A percentile compares a stretch with the other conserved stretches of the same genome.
Evolutionary conservation across 1,139 yeast genomes (phyloP).

Genomic region (Entelexis paramagnoliae): DNA sequence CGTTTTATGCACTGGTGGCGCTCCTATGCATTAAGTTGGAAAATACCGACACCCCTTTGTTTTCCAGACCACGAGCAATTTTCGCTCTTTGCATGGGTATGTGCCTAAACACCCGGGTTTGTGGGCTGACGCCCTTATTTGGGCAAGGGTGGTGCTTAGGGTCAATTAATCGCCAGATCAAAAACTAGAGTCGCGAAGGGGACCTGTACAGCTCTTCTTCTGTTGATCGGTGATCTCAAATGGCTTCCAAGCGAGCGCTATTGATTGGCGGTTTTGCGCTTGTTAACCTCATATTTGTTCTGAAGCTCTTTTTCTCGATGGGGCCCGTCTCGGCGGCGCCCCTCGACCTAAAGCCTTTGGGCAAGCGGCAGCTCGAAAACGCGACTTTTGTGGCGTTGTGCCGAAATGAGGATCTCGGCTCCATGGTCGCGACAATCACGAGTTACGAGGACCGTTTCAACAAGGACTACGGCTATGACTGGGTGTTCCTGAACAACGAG

Average conservation of each 20-base stretch:
- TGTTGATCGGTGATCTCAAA: neutral
- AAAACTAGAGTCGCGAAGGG: neutral
- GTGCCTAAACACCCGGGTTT: neutral
- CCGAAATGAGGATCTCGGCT: constrained; percentile 52
- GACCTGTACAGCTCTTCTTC: neutral
- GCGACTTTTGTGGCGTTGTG: constrained; percentile 68
- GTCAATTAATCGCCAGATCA: neutral
- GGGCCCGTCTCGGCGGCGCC: constrained; percentile 2
- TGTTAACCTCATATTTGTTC: constrained; percentile 3
- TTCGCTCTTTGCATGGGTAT: no score
- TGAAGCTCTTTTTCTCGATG: constrained; percentile 4
- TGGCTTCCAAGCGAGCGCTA: constrained; percentile 7
- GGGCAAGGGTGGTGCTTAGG: neutral
- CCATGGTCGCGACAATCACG: constrained; percentile 47
- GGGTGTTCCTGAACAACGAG: constrained; percentile 69
- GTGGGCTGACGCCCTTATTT: neutral
- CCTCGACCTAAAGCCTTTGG: neutral
- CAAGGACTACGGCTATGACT: constrained; percentile 55
- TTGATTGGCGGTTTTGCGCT: constrained; percentile 7
- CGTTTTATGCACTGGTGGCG: no score
- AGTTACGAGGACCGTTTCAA: constrained; percentile 65
- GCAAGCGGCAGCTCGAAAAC: constrained; percentile 31
- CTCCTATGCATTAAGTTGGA: no score
- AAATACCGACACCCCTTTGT: no score
- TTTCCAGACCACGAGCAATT: no score